These are phyloP conservation scores for Hericium rajendrae DNA, from an alignment of 768 basidiomycete species.

Conservation along the genomic window DNA sequence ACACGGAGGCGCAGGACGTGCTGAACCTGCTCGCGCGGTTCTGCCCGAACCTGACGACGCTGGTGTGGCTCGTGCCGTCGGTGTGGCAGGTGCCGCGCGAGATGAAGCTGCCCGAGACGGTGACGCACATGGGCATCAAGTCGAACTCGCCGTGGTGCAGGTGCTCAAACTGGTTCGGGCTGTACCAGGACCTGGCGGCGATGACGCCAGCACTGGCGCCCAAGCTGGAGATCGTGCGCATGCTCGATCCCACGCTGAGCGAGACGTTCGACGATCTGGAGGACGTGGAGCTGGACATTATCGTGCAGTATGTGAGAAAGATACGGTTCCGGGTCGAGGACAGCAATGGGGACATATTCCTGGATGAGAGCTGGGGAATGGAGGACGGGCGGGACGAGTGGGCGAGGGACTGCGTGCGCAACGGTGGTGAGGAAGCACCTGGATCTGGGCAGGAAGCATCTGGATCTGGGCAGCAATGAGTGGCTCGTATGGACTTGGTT, in stretches of 20 bases:
- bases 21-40: neutral
- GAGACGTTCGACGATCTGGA: neutral
- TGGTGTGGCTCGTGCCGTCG: neutral
- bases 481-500: neutral
- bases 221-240: neutral
- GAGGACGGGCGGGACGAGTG: neutral
- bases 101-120: neutral
- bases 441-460: no score
- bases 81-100: neutral
- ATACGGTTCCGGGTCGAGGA: neutral
- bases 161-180: neutral
- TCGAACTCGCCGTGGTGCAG: neutral
- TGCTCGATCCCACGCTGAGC: neutral
- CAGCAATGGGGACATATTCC: neutral
- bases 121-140: neutral
- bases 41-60: neutral
- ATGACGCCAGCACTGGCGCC: neutral
- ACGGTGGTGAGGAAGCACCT: no score
- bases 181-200: neutral
- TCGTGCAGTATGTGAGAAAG: neutral
- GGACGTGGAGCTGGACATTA: neutral
- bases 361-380: neutral
- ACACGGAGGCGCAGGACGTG: neutral
- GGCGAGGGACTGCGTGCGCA: neutral
- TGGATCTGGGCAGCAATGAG: neutral